These are phyloP conservation scores for Rubia yunnanensis DNA, from an alignment of 257 asterid species.

Conservation along the genomic window DNA sequence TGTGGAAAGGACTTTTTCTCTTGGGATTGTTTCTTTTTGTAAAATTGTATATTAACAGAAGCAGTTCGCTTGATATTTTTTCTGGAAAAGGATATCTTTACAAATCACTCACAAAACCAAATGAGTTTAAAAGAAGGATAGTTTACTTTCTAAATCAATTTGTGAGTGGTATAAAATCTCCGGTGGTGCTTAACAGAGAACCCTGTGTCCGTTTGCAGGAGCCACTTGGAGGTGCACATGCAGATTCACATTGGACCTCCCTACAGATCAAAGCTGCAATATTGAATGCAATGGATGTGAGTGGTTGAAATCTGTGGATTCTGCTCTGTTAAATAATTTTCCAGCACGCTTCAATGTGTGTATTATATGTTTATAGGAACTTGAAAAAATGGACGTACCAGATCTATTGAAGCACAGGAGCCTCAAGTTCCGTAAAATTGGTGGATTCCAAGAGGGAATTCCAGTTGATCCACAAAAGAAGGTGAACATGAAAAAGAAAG, in stretches of 20 bases:
- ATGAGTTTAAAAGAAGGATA: neutral
- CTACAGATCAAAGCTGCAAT: conserved; percentile 83
- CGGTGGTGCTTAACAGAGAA: neutral
- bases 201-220: conserved; percentile 41
- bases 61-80: neutral
- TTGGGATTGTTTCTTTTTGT: neutral
- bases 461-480: conserved; percentile 58
- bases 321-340: neutral
- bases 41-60: neutral
- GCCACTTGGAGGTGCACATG: conserved; percentile 98
- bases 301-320: conserved; percentile 24
- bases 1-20: too few species aligned
- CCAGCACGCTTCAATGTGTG: conserved; percentile 16
- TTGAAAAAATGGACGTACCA: conserved; percentile 54
- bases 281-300: conserved; percentile 79
- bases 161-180: neutral
- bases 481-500: conserved; percentile 61
- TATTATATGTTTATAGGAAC: conserved; percentile 48
- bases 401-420: conserved; percentile 58
- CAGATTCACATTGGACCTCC: conserved; percentile 90
- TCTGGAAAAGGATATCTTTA: neutral
- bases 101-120: neutral
- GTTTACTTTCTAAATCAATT: neutral
- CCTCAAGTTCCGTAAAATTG: conserved; percentile 63
- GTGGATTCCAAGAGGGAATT: conserved; percentile 60